phyloP scores from a whole-genome alignment of 1,284 basidiomycete genomes.

The Trichosporon coremiiforme region DNA sequence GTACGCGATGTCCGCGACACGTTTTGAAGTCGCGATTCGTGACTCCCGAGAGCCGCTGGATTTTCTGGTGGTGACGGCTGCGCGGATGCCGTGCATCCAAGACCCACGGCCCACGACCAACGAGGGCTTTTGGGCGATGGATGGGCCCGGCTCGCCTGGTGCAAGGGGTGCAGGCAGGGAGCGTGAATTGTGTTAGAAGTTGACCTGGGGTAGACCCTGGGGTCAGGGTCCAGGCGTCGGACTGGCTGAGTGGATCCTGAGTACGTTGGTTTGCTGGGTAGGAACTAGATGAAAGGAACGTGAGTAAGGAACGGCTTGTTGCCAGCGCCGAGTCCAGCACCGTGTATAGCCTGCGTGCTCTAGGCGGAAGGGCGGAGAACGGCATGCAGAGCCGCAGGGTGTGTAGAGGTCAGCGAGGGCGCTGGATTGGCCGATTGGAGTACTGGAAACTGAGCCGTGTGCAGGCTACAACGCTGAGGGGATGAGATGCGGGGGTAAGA shows the following conservation, averaged over 20 bases:
- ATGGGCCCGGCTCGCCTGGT: background rate
- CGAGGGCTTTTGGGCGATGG: too few relatives aligned
- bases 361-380: background rate
- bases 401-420: background rate
- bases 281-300: constrained; percentile 11
- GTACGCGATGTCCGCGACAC: background rate
- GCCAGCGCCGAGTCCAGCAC: background rate
- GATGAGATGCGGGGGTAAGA: background rate
- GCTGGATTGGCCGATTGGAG: background rate
- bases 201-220: background rate
- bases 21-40: background rate
- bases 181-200: constrained; percentile 8
- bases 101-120: too few relatives aligned
- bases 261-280: constrained; percentile 6
- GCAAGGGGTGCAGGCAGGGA: background rate
- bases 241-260: background rate
- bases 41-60: too few relatives aligned
- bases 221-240: background rate
- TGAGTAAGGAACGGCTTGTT: background rate
- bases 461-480: background rate
- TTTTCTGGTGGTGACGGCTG: too few relatives aligned
- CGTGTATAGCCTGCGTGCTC: background rate
- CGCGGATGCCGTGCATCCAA: too few relatives aligned
- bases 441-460: background rate
- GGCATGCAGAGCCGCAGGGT: background rate